Evolutionary conservation across 352 stramenopile species (phyloP).

Genomic region (Peronospora tabacina): DNA sequence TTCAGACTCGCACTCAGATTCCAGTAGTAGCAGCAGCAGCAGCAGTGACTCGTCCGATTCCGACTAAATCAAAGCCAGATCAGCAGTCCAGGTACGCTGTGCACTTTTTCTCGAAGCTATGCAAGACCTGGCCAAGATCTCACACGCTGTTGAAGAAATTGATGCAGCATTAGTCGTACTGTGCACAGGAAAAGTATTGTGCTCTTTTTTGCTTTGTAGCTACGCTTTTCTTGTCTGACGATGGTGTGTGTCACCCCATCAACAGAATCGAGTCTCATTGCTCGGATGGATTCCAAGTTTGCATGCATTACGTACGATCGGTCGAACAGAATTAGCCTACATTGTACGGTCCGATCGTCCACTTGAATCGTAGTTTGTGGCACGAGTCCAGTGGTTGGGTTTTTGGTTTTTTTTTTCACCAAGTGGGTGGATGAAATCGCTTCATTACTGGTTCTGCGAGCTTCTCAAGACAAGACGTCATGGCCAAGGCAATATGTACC

Average conservation of each 20-base stretch:
- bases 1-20: constrained; percentile 13
- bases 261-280: too few relatives aligned
- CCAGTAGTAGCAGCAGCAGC: constrained; percentile 21
- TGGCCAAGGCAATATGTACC: constrained; percentile 83
- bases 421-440: background rate
- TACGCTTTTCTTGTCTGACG: too few relatives aligned
- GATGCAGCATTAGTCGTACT: constrained; percentile 14
- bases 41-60: constrained; percentile 37
- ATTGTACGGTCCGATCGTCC: too few relatives aligned
- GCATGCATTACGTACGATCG: too few relatives aligned
- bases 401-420: background rate
- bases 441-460: background rate
- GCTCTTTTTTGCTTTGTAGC: background rate
- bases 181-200: constrained; percentile 17
- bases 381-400: background rate
- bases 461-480: background rate
- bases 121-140: constrained; percentile 7
- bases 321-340: too few relatives aligned
- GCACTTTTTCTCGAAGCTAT: constrained; percentile 1
- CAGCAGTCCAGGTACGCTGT: constrained; percentile 15
- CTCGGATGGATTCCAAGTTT: too few relatives aligned
- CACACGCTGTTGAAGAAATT: constrained; percentile 19
- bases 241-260: too few relatives aligned
- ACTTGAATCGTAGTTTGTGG: background rate
- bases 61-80: constrained; percentile 20